Percentiles rank a stretch among this genome's conserved stretches.
These are phyloP conservation scores for Fusarium sp. DNA, from an alignment of 2,329 filamentous ascomycete species.

Conservation along the genomic window DNA sequence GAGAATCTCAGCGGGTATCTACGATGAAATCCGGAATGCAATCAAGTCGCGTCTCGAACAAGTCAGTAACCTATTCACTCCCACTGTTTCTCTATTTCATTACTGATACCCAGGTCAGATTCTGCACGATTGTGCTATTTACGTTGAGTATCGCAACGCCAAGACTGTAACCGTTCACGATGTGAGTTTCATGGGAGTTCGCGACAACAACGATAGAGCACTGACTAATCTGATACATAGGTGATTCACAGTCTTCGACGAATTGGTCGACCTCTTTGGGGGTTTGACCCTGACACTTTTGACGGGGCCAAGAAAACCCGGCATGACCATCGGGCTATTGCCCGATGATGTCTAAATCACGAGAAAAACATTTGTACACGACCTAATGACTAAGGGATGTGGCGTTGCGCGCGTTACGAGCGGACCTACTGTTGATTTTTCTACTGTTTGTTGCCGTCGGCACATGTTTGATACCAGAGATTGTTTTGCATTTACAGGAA, in stretches of 20 bases:
- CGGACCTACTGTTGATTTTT: neutral
- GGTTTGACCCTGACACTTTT: constrained; percentile 65
- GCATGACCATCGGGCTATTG: neutral
- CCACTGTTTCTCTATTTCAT: neutral
- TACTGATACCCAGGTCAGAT: constrained; percentile 60
- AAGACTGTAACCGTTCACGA: constrained; percentile 77
- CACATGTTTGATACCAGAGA: constrained; percentile 13
- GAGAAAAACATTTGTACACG: neutral
- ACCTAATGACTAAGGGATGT: neutral
- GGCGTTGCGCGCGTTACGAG: constrained; percentile 21
- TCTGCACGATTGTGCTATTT: constrained; percentile 63
- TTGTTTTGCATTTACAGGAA: neutral
- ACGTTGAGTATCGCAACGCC: constrained; percentile 66
- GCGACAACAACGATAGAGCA: neutral
- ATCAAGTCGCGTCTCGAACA: constrained; percentile 65
- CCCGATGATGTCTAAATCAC: neutral
- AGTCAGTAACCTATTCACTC: constrained; percentile 55
- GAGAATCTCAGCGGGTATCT: constrained; percentile 75
- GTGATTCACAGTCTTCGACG: constrained; percentile 67
- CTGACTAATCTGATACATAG: constrained; percentile 54
- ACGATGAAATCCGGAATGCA: constrained; percentile 70
- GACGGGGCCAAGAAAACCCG: constrained; percentile 20
- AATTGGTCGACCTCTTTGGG: constrained; percentile 69
- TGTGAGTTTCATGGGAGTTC: constrained; percentile 59
- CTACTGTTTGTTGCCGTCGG: neutral